These are phyloP conservation scores for Chalciporus piperatus DNA, from an alignment of 768 basidiomycete genomes.

Conservation along the genomic window DNA sequence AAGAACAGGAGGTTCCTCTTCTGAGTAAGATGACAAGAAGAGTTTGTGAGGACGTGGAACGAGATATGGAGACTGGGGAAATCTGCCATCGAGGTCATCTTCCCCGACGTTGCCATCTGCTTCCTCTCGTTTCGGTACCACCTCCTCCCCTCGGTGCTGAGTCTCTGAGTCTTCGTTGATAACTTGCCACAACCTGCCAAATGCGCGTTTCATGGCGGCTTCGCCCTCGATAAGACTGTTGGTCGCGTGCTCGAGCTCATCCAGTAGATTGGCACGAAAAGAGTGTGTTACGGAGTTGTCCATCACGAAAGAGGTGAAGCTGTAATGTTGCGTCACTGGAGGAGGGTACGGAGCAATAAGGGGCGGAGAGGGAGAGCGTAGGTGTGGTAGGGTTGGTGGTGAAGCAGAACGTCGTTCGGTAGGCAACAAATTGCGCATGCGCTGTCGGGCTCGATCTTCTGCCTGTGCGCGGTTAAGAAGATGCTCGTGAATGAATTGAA, in stretches of 20 bases:
- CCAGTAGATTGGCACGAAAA: constrained; percentile 73
- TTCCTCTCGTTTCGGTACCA: constrained; percentile 67
- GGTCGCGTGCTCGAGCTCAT: constrained; percentile 79
- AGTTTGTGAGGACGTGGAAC: constrained; percentile 64
- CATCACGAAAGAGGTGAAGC: constrained; percentile 82
- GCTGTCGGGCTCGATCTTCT: constrained; percentile 81
- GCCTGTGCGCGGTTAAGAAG: constrained; percentile 42
- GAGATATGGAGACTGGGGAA: constrained; percentile 64
- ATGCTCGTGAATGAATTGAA: constrained; percentile 3
- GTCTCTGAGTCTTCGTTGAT: constrained; percentile 67
- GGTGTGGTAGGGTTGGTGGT: constrained; percentile 70
- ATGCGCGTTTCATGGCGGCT: constrained; percentile 63
- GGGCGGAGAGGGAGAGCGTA: constrained; percentile 78
- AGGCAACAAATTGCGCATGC: constrained; percentile 67
- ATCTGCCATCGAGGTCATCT: constrained; percentile 39
- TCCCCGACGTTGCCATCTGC: constrained; percentile 53
- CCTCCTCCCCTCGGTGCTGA: constrained; percentile 32
- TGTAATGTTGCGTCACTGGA: constrained; percentile 64
- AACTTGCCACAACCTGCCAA: constrained; percentile 80
- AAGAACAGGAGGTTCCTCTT: constrained; percentile 43
- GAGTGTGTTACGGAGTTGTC: constrained; percentile 82
- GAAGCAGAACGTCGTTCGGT: constrained; percentile 61
- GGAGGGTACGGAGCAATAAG: constrained; percentile 72
- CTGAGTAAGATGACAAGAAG: constrained; percentile 54
- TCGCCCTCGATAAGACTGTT: constrained; percentile 86